Percentiles rank a stretch among this genome's conserved stretches.
Conservation (phyloP, 148 eudicot genomes). For the Camellia sinensis region DNA sequence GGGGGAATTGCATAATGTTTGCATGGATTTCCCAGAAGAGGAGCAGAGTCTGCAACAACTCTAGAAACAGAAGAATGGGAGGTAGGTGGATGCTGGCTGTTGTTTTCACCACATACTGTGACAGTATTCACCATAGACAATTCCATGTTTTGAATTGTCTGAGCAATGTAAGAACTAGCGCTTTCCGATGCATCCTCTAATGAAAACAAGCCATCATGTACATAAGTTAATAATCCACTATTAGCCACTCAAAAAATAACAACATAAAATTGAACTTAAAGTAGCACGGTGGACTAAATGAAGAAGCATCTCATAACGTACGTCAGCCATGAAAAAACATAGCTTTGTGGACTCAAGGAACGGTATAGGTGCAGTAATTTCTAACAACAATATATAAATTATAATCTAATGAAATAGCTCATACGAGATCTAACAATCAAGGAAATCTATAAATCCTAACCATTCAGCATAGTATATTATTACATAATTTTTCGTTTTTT, state of each 20-base stretch:
- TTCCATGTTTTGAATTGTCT: constrained; percentile 19
- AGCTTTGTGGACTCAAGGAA: neutral
- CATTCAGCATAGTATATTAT: neutral
- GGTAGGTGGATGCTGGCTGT: constrained; percentile 12
- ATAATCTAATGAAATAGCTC: neutral
- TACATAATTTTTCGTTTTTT: too few relatives aligned
- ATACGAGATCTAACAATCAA: neutral
- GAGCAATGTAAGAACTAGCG: constrained; percentile 29
- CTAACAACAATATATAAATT: constrained; percentile 1
- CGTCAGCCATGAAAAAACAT: neutral
- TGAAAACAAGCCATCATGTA: constrained; percentile 18
- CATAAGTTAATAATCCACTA: constrained; percentile 10
- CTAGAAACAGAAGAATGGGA: constrained; percentile 17
- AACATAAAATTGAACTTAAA: neutral
- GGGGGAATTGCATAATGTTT: constrained; percentile 55
- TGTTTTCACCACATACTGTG: constrained; percentile 29
- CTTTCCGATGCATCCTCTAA: constrained; percentile 40
- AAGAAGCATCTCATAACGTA: neutral
- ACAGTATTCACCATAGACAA: constrained; percentile 4
- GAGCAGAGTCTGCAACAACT: constrained; percentile 13
- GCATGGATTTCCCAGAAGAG: constrained; percentile 43
- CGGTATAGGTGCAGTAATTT: neutral
- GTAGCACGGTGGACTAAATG: neutral
- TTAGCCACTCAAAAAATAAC: neutral
- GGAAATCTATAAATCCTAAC: neutral